Percentiles rank a stretch among this genome's conserved stretches.
Conservation (phyloP, 768 basidiomycete genomes). For the Pleurotus eryngii region DNA sequence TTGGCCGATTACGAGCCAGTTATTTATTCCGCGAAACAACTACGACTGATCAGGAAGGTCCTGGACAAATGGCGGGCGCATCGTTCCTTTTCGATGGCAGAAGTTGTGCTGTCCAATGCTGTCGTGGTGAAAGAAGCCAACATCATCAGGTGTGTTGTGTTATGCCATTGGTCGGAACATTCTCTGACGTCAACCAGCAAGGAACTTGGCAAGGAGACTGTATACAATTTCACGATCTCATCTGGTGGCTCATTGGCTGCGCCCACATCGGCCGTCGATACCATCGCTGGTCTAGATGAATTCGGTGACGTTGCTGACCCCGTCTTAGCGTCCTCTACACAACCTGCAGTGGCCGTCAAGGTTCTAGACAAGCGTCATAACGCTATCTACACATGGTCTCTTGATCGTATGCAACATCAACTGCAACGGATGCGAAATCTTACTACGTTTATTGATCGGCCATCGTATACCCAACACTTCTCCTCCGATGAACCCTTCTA, state of each 20-base stretch:
- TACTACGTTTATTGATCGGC: constrained; percentile 85
- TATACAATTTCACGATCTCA: constrained; percentile 91
- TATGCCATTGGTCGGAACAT: background rate
- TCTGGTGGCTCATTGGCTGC: constrained; percentile 76
- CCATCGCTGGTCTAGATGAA: constrained; percentile 82
- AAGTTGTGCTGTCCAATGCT: constrained; percentile 79
- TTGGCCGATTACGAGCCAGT: constrained; percentile 70
- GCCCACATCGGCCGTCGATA: constrained; percentile 81
- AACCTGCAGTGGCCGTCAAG: constrained; percentile 86
- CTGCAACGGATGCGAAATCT: constrained; percentile 92
- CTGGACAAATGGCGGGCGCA: constrained; percentile 84
- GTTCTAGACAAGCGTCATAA: constrained; percentile 86
- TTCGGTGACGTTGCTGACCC: constrained; percentile 93
- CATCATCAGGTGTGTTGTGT: constrained; percentile 66
- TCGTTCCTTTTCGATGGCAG: constrained; percentile 89
- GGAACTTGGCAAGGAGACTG: constrained; percentile 82
- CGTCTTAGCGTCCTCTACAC: constrained; percentile 63
- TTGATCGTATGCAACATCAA: constrained; percentile 85
- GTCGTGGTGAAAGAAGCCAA: constrained; percentile 93
- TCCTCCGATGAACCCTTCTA: constrained; percentile 92
- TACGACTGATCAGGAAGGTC: constrained; percentile 78
- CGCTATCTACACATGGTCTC: constrained; percentile 89
- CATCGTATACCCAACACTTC: constrained; percentile 92
- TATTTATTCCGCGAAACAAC: constrained; percentile 78
- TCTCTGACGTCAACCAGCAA: constrained; percentile 45